phyloP scores from a whole-genome alignment of 371 early-diverging fungal species.

The Actinomortierella wolfii region DNA sequence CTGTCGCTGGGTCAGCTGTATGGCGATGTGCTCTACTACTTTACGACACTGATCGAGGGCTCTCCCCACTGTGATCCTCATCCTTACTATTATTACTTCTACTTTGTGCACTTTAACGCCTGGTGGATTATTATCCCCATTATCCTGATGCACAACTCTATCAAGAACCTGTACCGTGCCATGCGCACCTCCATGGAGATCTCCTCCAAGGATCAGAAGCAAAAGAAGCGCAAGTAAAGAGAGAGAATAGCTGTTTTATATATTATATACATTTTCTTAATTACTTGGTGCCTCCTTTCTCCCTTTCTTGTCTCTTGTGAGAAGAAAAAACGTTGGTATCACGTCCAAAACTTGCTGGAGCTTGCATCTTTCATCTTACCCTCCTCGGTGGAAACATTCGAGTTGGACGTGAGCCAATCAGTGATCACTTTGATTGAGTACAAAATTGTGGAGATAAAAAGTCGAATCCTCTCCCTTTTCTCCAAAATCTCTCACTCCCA shows the following conservation, averaged over 20 bases:
- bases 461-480: no score
- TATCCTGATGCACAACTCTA: constrained; percentile 50
- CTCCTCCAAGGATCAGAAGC: constrained; percentile 16
- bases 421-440: no score
- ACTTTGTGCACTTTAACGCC: constrained; percentile 74
- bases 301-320: neutral
- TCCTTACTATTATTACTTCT: constrained; percentile 77
- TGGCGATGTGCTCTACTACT: constrained; percentile 76
- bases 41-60: constrained; percentile 67
- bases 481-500: no score
- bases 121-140: constrained; percentile 76
- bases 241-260: neutral
- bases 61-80: constrained; percentile 67
- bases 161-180: constrained; percentile 48
- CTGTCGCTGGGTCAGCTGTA: constrained; percentile 78
- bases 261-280: neutral
- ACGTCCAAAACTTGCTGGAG: no score
- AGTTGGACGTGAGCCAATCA: no score
- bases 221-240: constrained; percentile 19
- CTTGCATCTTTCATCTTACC: no score
- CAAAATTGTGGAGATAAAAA: no score
- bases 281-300: no score
- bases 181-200: constrained; percentile 15
- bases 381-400: no score
- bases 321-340: no score